Percentiles rank a stretch among this genome's conserved stretches.
Conservation (phyloP, 139 green algal species). For the Chlorella ohadii region DNA sequence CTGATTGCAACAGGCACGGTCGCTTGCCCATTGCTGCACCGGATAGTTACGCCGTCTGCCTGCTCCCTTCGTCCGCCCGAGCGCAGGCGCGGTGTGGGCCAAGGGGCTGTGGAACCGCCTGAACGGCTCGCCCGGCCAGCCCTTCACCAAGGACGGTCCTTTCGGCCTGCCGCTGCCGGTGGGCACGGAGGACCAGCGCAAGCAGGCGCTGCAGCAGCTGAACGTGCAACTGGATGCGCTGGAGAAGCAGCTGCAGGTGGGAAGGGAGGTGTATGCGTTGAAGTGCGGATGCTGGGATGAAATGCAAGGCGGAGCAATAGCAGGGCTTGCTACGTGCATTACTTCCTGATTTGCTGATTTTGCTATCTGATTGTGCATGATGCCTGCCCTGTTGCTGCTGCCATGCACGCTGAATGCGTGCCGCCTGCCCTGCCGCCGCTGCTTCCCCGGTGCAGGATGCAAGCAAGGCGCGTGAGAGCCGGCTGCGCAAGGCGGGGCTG, state of each 20-base stretch:
- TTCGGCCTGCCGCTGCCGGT: slow-evolving; percentile 64
- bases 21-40: neutral
- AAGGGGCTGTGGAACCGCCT: slow-evolving; percentile 80
- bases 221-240: slow-evolving; percentile 71
- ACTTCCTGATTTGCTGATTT: no score
- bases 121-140: slow-evolving; percentile 58
- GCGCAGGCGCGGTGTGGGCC: slow-evolving; percentile 54
- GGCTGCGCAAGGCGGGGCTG: slow-evolving; percentile 75
- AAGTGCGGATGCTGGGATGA: no score
- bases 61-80: neutral
- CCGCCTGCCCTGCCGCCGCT: neutral
- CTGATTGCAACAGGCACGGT: no score
- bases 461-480: slow-evolving; percentile 82
- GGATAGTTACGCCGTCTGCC: neutral
- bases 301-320: no score
- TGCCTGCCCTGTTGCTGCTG: neutral
- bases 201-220: slow-evolving; percentile 57
- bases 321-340: no score
- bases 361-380: no score
- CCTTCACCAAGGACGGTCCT: slow-evolving; percentile 25
- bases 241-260: slow-evolving; percentile 74
- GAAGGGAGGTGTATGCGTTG: no score
- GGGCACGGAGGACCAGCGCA: slow-evolving; percentile 46
- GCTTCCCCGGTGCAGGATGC: slow-evolving; percentile 64
- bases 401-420: neutral